Conservation (phyloP, 768 basidiomycete genomes). For the Amanita molliuscula region DNA sequence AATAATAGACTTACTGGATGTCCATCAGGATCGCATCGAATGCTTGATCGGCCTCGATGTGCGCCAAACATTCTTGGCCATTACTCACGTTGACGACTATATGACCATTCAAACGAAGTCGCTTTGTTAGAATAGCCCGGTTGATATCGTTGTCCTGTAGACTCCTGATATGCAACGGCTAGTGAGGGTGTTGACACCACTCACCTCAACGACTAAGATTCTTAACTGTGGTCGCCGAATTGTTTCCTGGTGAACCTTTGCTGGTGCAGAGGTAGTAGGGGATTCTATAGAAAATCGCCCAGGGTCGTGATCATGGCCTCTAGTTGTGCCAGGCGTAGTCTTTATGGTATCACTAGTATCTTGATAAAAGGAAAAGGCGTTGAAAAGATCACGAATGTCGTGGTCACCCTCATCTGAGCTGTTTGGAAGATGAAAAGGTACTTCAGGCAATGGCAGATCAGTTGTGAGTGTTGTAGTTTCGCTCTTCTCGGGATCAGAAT, state of each 20-base stretch:
- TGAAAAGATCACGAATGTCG: background rate
- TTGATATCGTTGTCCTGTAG: conserved; percentile 68
- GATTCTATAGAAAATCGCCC: background rate
- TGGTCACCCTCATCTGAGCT: background rate
- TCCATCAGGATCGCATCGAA: conserved; percentile 81
- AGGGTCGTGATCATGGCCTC: too few relatives aligned
- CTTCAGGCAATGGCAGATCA: conserved; percentile 10
- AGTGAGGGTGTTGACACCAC: conserved; percentile 4
- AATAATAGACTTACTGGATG: conserved; percentile 45
- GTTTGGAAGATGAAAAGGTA: background rate
- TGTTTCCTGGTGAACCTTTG: background rate
- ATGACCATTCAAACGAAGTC: conserved; percentile 57
- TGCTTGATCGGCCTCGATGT: conserved; percentile 40
- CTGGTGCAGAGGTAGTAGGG: background rate
- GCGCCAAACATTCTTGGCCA: conserved; percentile 65
- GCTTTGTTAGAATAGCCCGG: conserved; percentile 56
- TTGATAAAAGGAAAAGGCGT: background rate
- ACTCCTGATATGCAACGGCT: background rate
- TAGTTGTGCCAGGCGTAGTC: background rate
- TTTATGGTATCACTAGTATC: background rate
- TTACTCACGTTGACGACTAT: conserved; percentile 56
- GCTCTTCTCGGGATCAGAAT: conserved; percentile 1
- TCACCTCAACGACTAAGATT: conserved; percentile 61
- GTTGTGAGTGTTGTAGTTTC: conserved; percentile 5
- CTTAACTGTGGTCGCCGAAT: conserved; percentile 19